Base-by-base conservation (phyloP, 345 rosid species). In the Punica granatum region DNA sequence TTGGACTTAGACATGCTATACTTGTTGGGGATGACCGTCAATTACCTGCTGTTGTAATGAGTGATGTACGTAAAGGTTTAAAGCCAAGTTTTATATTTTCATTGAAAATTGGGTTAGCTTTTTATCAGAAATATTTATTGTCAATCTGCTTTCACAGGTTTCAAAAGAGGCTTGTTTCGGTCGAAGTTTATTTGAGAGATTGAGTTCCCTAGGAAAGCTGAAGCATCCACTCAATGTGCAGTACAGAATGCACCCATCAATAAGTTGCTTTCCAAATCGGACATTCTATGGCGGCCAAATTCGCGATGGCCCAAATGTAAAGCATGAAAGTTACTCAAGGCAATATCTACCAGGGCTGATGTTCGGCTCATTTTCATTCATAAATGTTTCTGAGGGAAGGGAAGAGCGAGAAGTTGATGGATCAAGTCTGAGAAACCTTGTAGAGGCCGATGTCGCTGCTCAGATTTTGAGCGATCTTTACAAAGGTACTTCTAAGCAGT, bases 171-270 rank as follows among this genome's bases (percentile, higher is more conserved):
- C 74, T 7, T 74, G 74, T 18, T 83, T 86, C 0, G 84, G 96
- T 21, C 83, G 90, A 75, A 90, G 96, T 75, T 82, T 87, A 65
- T 87, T 87, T 70, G 86, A 84, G 42, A 86, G 96, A 70, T 69
- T 90, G 69, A 83, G 70, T 39, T 10, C 61, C 0, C 67, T 85
- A 39, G 85, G 80, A 15, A 77, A 85, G 21, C 0, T 70, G 3
- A 87, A 80, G 53, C 86, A 87, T 42, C 78, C 84, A 32, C 66
- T 88, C 6, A 68, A 81, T 63, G 78, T 77, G 41, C 97, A 88
- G 69, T 86, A 88, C 70, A 72, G 97, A 28, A 90, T 90, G 97
- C 97, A 90, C 78, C 97, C 94, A 8, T 73, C 80, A 0, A 88
- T 90, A 23, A 85, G 92, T 69, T 54, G 3, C 58, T 88, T 90